Percentiles rank a stretch among this genome's conserved stretches.
phyloP scores from a whole-genome alignment of 768 basidiomycete genomes.

The Pisolithus sp. region DNA sequence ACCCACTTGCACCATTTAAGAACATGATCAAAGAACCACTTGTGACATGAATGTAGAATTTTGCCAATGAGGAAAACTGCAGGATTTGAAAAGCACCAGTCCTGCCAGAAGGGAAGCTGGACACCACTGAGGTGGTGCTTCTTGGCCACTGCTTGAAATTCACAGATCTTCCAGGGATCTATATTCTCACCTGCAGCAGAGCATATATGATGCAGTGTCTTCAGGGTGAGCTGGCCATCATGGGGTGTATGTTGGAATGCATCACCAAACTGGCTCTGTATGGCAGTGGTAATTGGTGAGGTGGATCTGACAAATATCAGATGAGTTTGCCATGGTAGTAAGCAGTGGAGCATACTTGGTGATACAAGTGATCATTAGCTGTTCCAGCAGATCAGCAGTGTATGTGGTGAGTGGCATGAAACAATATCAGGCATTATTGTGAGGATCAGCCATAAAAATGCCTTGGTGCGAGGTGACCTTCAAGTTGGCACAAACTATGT shows the following conservation, averaged over 20 bases:
- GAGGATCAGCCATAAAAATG: background rate
- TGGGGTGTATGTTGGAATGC: too few species aligned
- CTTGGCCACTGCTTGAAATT: slow-evolving; percentile 16
- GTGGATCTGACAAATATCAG: background rate
- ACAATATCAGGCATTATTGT: too few species aligned
- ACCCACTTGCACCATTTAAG: slow-evolving; percentile 10
- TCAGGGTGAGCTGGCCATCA: too few species aligned
- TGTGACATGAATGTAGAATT: slow-evolving; percentile 7
- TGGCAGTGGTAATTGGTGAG: too few species aligned
- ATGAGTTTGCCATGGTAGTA: too few species aligned
- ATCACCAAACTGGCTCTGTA: too few species aligned
- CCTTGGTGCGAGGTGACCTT: background rate
- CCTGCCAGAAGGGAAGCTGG: slow-evolving; percentile 19
- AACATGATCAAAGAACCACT: slow-evolving; percentile 10
- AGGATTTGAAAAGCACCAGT: slow-evolving; percentile 16
- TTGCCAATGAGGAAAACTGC: slow-evolving; percentile 17
- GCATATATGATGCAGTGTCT: background rate
- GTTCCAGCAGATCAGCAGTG: too few species aligned
- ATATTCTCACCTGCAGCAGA: background rate
- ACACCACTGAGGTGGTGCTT: slow-evolving; percentile 25
- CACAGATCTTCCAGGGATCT: slow-evolving; percentile 22
- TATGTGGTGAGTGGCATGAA: too few species aligned
- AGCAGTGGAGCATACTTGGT: too few species aligned
- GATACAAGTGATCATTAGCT: too few species aligned
- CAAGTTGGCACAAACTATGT: background rate